Evolutionary conservation across 805 yeast genomes (phyloP), one percentile per base, ranked within the genome.

Genomic region (Clavispora asparagi): DNA sequence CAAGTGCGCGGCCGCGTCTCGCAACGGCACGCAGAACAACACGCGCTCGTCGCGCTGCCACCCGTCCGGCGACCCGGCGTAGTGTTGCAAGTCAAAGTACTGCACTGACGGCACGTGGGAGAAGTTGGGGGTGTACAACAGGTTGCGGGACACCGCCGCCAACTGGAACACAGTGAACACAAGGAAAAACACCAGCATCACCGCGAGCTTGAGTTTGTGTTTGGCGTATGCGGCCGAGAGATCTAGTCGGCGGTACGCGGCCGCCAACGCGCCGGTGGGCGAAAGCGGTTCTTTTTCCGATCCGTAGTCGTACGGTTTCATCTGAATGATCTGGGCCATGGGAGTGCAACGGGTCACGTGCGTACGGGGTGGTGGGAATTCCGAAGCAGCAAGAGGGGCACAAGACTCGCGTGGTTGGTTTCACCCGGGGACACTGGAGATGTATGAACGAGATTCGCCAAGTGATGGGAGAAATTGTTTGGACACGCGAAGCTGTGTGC

Each of bases 1-100:
- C 62, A 90, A 72, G 71, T 89, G 97, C 16, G 84, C 79, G 3
- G 91, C 86, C 1, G 97, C 97, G 63, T 91, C 97, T 69, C 97
- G 80, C 54, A 90, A 73, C 7, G 97, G 97, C 10, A 91, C 96
- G 55, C 92, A 81, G 54, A 88, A 87, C 48, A 90, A 69, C 17
- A 90, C 84, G 41, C 96, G 74, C 61, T 91, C 96, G 12, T 77
- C 79, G 41, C 73, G 70, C 56, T 83, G 85, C 94, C 94, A 85
- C 7, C 97, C 97, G 44, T 81, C 77, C 7, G 76, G 76, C 12
- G 83, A 65, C 7, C 94, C 90, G 41, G 68, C 73, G 55, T 80
- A 82, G 50, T 84, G 76, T 16, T 71, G 74, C 57, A 91, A 69
- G 61, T 91, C 97, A 62, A 82, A 88, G 57, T 78, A 86, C 54